Percentiles rank a stretch among this genome's conserved stretches.
phyloP scores from a whole-genome alignment of 2,329 filamentous ascomycete genomes.

The Aspergillus nomiae region DNA sequence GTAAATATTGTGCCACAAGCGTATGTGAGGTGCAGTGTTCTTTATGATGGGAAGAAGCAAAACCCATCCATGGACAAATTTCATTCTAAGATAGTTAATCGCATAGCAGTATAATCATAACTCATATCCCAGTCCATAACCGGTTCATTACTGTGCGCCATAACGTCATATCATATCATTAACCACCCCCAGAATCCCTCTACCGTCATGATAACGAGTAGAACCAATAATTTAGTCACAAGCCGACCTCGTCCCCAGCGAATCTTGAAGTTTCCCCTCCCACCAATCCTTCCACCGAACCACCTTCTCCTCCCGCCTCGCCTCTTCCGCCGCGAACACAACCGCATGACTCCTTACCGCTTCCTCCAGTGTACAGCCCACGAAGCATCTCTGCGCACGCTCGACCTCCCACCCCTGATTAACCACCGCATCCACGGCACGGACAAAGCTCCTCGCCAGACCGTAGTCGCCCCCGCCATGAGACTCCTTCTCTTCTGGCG shows the following conservation, averaged over 20 bases:
- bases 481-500: slow-evolving; percentile 54
- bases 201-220: background rate
- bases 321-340: slow-evolving; percentile 93
- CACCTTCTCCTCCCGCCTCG: slow-evolving; percentile 68
- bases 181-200: background rate
- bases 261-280: slow-evolving; percentile 53
- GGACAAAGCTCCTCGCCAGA: slow-evolving; percentile 77
- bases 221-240: slow-evolving; percentile 5
- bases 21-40: background rate
- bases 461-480: slow-evolving; percentile 82
- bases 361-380: slow-evolving; percentile 85
- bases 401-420: slow-evolving; percentile 66
- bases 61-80: background rate
- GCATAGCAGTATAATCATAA: slow-evolving; percentile 6
- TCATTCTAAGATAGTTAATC: slow-evolving; percentile 5
- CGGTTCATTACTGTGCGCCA: background rate
- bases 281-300: slow-evolving; percentile 80
- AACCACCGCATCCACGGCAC: slow-evolving; percentile 78
- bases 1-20: slow-evolving; percentile 2
- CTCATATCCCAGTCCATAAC: slow-evolving; percentile 7
- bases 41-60: background rate
- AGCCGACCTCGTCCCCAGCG: slow-evolving; percentile 1
- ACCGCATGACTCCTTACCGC: slow-evolving; percentile 85
- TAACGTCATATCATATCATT: slow-evolving; percentile 1
- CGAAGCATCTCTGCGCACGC: slow-evolving; percentile 71